phyloP scores from a whole-genome alignment of 2,329 filamentous ascomycete species.

The Penicillium sp. region DNA sequence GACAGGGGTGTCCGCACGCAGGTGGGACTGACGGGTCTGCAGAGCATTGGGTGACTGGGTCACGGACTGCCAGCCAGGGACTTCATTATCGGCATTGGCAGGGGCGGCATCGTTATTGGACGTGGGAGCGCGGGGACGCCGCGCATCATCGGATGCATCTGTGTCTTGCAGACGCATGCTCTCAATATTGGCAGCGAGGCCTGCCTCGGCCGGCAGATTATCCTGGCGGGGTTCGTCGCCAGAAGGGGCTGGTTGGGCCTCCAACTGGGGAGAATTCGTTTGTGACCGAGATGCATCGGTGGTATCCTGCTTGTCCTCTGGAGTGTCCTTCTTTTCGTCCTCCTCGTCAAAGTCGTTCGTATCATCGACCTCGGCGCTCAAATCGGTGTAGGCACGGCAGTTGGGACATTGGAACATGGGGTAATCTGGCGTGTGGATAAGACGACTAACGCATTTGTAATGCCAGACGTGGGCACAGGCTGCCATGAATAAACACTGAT shows the following conservation, averaged over 20 bases:
- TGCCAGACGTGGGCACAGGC: slow-evolving; percentile 99
- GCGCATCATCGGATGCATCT: too few relatives aligned
- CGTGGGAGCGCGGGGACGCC: too few relatives aligned
- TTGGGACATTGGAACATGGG: slow-evolving; percentile 98
- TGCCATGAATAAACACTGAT: slow-evolving; percentile 95
- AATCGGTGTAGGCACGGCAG: slow-evolving; percentile 82
- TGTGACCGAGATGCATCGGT: too few relatives aligned
- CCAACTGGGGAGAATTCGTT: too few relatives aligned
- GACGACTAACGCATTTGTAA: slow-evolving; percentile 80
- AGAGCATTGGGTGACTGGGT: slow-evolving; percentile 21
- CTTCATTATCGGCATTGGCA: too few relatives aligned
- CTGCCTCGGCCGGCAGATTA: slow-evolving; percentile 17
- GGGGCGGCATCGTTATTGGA: slow-evolving; percentile 20
- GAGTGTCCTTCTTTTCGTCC: slow-evolving; percentile 33
- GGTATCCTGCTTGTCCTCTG: slow-evolving; percentile 26
- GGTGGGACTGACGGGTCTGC: slow-evolving; percentile 18
- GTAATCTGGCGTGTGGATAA: slow-evolving; percentile 57
- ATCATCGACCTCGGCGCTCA: slow-evolving; percentile 92
- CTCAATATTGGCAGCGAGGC: slow-evolving; percentile 26
- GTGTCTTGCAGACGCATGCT: slow-evolving; percentile 25
- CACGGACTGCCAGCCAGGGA: slow-evolving; percentile 27
- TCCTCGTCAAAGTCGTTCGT: slow-evolving; percentile 55
- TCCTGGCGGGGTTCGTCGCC: too few relatives aligned
- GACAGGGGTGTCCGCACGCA: slow-evolving; percentile 33
- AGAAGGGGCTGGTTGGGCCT: slow-evolving; percentile 4